Percentiles rank a stretch among this genome's conserved stretches.
These are phyloP conservation scores for Fragaria ananassa DNA, from an alignment of 306 rosid genomes.

Conservation along the genomic window DNA sequence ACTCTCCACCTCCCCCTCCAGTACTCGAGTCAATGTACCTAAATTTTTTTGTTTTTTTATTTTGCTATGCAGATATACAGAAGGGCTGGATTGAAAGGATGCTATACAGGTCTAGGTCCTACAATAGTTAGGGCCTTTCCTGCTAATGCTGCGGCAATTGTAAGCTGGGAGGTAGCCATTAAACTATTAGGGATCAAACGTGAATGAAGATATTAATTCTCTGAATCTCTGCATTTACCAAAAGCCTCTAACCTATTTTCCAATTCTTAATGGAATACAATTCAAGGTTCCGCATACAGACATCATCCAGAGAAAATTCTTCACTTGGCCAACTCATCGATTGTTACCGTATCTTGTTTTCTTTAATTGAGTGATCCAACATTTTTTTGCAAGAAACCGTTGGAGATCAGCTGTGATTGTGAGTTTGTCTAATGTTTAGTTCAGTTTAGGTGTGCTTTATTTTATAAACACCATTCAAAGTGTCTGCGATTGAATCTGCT, in stretches of 20 bases:
- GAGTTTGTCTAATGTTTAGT: neutral
- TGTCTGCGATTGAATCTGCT: neutral
- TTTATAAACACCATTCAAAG: neutral
- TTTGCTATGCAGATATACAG: slow-evolving; percentile 47
- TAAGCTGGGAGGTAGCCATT: slow-evolving; percentile 85
- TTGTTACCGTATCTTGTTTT: neutral
- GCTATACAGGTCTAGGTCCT: slow-evolving; percentile 88
- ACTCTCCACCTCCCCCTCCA: neutral
- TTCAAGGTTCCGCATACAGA: neutral
- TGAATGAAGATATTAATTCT: slow-evolving; percentile 37
- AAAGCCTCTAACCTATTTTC: slow-evolving; percentile 1
- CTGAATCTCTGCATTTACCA: slow-evolving; percentile 12
- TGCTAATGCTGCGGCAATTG: slow-evolving; percentile 88
- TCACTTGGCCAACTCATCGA: neutral
- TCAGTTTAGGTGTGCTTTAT: neutral
- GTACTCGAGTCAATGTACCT: neutral
- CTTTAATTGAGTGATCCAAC: neutral
- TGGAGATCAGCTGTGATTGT: slow-evolving; percentile 1
- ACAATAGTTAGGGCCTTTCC: slow-evolving; percentile 83
- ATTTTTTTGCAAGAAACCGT: neutral
- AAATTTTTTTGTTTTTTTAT: slow-evolving; percentile 2
- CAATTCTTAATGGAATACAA: neutral
- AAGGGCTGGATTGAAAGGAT: slow-evolving; percentile 74
- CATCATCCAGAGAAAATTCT: neutral
- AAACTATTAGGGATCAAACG: slow-evolving; percentile 65